Evolutionary conservation across 2,329 filamentous ascomycete genomes (phyloP).

Genomic region (Corniculantispora saksenae): DNA sequence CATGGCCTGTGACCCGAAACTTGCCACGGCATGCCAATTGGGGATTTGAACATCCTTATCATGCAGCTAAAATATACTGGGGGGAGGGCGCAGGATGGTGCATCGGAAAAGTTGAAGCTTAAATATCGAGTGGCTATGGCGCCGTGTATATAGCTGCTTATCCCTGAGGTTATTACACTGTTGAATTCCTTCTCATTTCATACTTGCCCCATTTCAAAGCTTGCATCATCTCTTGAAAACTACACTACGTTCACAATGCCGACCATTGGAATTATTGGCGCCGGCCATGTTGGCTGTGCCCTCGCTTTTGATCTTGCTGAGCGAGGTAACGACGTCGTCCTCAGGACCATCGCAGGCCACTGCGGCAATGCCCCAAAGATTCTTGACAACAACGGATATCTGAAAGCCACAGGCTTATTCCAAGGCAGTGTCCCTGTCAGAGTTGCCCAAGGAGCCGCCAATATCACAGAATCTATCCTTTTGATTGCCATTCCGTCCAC

Average conservation of each 20-base stretch:
- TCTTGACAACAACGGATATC: background rate
- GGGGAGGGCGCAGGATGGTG: too few species aligned
- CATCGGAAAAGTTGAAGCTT: too few species aligned
- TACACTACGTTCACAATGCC: background rate
- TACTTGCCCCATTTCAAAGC: too few species aligned
- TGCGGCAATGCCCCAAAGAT: slow-evolving; percentile 8
- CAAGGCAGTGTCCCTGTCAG: background rate
- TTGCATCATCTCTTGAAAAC: too few species aligned
- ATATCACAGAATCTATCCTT: background rate
- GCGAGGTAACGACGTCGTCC: slow-evolving; percentile 11
- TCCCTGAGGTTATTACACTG: too few species aligned
- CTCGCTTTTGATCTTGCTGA: slow-evolving; percentile 19
- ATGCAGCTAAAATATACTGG: too few species aligned
- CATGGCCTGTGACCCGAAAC: too few species aligned
- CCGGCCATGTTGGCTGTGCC: slow-evolving; percentile 22
- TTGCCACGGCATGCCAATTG: too few species aligned
- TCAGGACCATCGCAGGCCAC: slow-evolving; percentile 15
- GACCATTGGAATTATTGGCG: slow-evolving; percentile 17
- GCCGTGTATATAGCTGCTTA: too few species aligned
- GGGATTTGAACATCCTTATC: too few species aligned
- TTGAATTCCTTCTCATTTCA: too few species aligned
- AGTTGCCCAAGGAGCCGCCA: background rate
- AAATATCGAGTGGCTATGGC: too few species aligned
- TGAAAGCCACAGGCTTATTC: background rate
- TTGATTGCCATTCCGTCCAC: slow-evolving; percentile 10